phyloP scores from a whole-genome alignment of 2,329 filamentous ascomycete species.

The Aspergillus oerlinghausenensis region DNA sequence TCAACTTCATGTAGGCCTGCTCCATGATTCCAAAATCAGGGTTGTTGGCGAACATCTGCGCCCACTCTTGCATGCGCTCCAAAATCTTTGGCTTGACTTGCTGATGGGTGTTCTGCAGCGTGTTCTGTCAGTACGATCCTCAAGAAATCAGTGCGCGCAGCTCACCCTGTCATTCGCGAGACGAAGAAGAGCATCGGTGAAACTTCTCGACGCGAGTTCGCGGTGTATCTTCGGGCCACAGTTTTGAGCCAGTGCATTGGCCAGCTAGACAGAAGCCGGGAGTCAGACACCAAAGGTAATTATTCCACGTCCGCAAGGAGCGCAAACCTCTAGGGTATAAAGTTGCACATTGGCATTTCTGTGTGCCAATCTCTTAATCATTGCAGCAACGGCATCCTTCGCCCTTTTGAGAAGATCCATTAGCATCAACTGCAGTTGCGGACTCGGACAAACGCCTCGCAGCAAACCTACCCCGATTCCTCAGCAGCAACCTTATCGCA shows the following conservation, averaged over 20 bases:
- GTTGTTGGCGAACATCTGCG: constrained; percentile 86
- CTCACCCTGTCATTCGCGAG: constrained; percentile 75
- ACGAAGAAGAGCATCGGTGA: constrained; percentile 87
- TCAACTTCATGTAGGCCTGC: constrained; percentile 84
- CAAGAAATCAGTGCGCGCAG: background rate
- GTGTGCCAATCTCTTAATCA: constrained; percentile 89
- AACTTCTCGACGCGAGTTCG: constrained; percentile 83
- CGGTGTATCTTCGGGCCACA: constrained; percentile 82
- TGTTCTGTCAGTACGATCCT: constrained; percentile 1
- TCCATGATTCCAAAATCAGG: constrained; percentile 96
- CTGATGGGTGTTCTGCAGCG: constrained; percentile 72
- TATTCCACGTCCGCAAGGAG: background rate
- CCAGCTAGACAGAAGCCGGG: constrained; percentile 56
- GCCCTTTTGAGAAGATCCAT: constrained; percentile 41
- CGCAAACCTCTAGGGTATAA: constrained; percentile 75
- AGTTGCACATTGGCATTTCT: constrained; percentile 95
- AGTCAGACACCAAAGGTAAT: background rate
- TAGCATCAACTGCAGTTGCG: constrained; percentile 6
- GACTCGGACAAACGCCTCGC: background rate
- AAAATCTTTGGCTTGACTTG: constrained; percentile 97
- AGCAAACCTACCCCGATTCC: constrained; percentile 41
- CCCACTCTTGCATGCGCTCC: constrained; percentile 94
- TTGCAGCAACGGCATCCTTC: constrained; percentile 80
- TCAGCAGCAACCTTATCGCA: constrained; percentile 54
- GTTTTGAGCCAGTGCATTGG: constrained; percentile 87